Conservation (phyloP, 2,329 filamentous ascomycete species). For the Claviceps sp. region DNA sequence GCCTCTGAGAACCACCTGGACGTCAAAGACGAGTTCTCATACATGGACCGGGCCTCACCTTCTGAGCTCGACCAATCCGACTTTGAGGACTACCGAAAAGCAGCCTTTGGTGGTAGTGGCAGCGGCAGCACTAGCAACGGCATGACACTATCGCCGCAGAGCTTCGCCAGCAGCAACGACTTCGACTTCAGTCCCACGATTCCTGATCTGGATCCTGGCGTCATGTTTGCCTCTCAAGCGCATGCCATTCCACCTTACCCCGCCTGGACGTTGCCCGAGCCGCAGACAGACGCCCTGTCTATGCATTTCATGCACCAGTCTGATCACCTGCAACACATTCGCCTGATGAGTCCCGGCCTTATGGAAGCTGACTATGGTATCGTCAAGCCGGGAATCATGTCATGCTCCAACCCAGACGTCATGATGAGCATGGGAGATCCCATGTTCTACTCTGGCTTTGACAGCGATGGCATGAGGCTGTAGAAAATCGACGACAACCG, state of each 20-base stretch:
- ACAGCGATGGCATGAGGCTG: constrained; percentile 29
- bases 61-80: constrained; percentile 43
- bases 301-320: constrained; percentile 31
- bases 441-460: constrained; percentile 43
- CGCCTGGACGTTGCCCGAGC: constrained; percentile 18
- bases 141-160: constrained; percentile 39
- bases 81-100: constrained; percentile 40
- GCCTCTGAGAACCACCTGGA: constrained; percentile 18
- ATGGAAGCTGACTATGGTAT: constrained; percentile 39
- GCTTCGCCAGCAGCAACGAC: constrained; percentile 27
- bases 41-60: constrained; percentile 33
- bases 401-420: constrained; percentile 37
- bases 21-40: constrained; percentile 8
- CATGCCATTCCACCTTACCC: constrained; percentile 21
- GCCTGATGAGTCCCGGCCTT: constrained; percentile 35
- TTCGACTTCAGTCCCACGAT: constrained; percentile 24
- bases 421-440: constrained; percentile 46
- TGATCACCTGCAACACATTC: constrained; percentile 25
- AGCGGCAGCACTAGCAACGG: constrained; percentile 11
- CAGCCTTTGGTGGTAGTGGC: constrained; percentile 26
- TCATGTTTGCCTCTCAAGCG: constrained; percentile 23
- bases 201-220: constrained; percentile 18
- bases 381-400: constrained; percentile 42
- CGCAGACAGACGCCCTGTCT: constrained; percentile 14
- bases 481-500: constrained; percentile 7